Evolutionary conservation across 805 yeast species (phyloP).

Genomic region (Priceomyces medius): DNA sequence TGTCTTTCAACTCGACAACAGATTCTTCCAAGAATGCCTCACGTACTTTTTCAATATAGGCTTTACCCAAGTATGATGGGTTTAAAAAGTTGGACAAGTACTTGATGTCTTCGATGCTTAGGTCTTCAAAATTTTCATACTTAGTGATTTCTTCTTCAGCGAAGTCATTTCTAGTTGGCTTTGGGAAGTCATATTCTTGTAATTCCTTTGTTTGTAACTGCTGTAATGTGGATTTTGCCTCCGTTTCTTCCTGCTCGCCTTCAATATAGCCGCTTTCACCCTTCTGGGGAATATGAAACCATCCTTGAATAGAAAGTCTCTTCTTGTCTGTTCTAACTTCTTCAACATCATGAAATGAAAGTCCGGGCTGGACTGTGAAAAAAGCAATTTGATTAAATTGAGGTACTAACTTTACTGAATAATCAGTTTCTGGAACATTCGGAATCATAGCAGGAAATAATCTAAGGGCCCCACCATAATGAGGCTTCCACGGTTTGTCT

Average conservation of each 20-base stretch:
- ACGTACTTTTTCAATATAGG: conserved; percentile 45
- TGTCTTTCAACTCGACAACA: conserved; percentile 60
- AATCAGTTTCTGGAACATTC: conserved; percentile 86
- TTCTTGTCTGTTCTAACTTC: conserved; percentile 92
- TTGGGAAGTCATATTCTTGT: conserved; percentile 81
- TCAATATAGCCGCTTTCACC: conserved; percentile 85
- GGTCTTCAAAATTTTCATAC: conserved; percentile 21
- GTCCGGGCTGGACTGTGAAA: conserved; percentile 94
- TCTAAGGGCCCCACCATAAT: conserved; percentile 91
- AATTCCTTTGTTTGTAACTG: conserved; percentile 74
- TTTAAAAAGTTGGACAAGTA: conserved; percentile 58
- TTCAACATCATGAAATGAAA: conserved; percentile 96
- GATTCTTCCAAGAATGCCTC: conserved; percentile 64
- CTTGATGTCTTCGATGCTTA: conserved; percentile 37
- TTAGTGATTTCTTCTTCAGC: conserved; percentile 36
- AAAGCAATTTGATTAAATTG: conserved; percentile 96
- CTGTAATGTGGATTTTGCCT: conserved; percentile 72
- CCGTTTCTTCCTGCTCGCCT: conserved; percentile 80
- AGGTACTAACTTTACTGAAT: conserved; percentile 68
- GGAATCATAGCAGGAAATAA: conserved; percentile 83
- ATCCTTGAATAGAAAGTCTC: conserved; percentile 91
- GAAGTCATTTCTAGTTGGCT: conserved; percentile 49
- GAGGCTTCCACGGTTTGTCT: conserved; percentile 81
- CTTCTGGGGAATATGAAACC: conserved; percentile 96
- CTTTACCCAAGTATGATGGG: conserved; percentile 40